Base-by-base conservation (phyloP, 768 basidiomycete species). In the Boletus subparvulus region DNA sequence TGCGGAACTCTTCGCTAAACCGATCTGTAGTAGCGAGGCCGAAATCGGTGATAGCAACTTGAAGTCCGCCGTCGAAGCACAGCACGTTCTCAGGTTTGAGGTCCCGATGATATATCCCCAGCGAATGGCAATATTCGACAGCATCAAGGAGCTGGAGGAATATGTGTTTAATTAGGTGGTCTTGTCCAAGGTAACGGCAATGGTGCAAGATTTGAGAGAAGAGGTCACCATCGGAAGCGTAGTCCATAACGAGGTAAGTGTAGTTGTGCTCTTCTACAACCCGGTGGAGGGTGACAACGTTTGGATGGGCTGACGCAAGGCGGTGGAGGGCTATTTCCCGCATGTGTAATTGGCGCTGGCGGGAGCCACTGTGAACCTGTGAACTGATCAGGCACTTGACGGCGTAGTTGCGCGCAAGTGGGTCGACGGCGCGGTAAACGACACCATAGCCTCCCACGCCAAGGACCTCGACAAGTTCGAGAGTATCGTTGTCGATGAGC, bases 1-100 rank as follows among this genome's bases (percentile, higher is more conserved):
- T 97, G 50, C 92, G 85, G 73, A 94, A 93, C 72, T 98, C 95
- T 52, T 82, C 82, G 65, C 92, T 94, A 53, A 83, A 77, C 67
- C 82, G 83, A 61, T 96, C 93, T 21, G 88, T 89, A 6, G 95
- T 97, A 3, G 95, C 89, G 8, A 98, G 82, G 24, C 96, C 96
- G 72, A 98, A 98, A 75, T 98, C 96, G 37, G 94, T 95, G 60
- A 98, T 83, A 50, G 91, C 87, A 50, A 97, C 83, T 49, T 83
- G 80, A 61, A 80, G 77, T 47, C 94, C 94, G 60, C 81, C 74
- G 69, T 87, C 81, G 77, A 87, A 89, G 73, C 93, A 95, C 45
- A 98, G 78, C 55, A 97, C 84, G 70, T 92, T 97, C 77, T 99
- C 96, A 6, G 96, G 96, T 78, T 98, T 99, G 68, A 99, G 77